Percentiles rank a stretch among this genome's conserved stretches.
Conservation (phyloP, 73 alveolate genomes). For the Uronychia setigera region DNA sequence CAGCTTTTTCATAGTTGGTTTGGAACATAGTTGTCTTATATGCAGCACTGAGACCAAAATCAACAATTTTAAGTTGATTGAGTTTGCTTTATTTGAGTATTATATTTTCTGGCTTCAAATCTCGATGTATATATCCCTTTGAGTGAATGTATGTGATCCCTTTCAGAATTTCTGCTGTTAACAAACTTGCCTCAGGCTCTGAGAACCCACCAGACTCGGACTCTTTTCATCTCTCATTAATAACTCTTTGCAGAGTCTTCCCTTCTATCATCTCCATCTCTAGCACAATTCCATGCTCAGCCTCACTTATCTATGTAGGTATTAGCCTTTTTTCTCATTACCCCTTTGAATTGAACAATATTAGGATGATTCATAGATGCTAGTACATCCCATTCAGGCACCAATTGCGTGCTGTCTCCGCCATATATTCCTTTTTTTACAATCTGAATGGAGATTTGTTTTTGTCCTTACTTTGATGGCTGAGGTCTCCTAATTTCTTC, state of each 20-base stretch:
- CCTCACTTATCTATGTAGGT: slow-evolving; percentile 46
- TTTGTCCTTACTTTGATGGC: neutral
- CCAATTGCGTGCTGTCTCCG: neutral
- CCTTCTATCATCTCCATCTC: slow-evolving; percentile 86
- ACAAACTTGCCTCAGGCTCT: slow-evolving; percentile 7
- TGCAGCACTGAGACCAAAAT: slow-evolving; percentile 66
- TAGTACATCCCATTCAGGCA: slow-evolving; percentile 64
- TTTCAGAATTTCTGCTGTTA: slow-evolving; percentile 4
- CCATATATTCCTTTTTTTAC: neutral
- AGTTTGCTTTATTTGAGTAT: slow-evolving; percentile 5
- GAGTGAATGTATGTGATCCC: slow-evolving; percentile 37
- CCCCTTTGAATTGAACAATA: slow-evolving; percentile 64
- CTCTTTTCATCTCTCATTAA: slow-evolving; percentile 20
- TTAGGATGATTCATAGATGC: slow-evolving; percentile 70
- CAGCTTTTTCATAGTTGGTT: slow-evolving; percentile 55
- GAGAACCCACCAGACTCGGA: neutral
- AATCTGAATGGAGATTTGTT: neutral
- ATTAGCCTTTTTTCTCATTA: neutral
- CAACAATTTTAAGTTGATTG: slow-evolving; percentile 47
- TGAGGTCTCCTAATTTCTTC: neutral
- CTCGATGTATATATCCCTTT: slow-evolving; percentile 49
- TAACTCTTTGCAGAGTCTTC: slow-evolving; percentile 61
- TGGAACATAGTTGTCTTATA: slow-evolving; percentile 43
- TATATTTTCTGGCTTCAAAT: slow-evolving; percentile 53
- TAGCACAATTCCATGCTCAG: slow-evolving; percentile 73